A percentile compares a stretch with the other conserved stretches of the same genome.
phyloP scores from a whole-genome alignment of 805 yeast genomes.

The Kuraishia ogatae region DNA sequence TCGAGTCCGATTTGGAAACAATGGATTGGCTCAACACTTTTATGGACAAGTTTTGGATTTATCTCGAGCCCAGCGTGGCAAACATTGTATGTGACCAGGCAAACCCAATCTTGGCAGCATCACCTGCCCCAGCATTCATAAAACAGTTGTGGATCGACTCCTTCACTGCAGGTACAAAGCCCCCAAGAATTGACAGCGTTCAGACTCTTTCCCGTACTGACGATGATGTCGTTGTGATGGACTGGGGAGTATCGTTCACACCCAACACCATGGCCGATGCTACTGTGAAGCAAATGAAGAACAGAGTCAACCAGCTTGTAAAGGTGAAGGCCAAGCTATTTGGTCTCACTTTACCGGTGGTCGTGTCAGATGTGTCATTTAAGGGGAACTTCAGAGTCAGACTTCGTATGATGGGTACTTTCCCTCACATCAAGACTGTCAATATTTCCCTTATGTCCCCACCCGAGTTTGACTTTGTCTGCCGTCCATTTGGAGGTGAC shows the following conservation, averaged over 20 bases:
- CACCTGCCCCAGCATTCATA: slow-evolving; percentile 76
- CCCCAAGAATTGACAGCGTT: slow-evolving; percentile 87
- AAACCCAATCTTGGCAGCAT: slow-evolving; percentile 72
- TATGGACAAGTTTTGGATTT: slow-evolving; percentile 86
- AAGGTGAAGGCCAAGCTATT: slow-evolving; percentile 74
- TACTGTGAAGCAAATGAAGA: slow-evolving; percentile 76
- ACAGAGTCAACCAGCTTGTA: slow-evolving; percentile 73
- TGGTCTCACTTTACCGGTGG: slow-evolving; percentile 74
- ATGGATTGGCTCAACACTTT: slow-evolving; percentile 94
- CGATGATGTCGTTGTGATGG: slow-evolving; percentile 94
- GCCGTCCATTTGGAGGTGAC: slow-evolving; percentile 70
- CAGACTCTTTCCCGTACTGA: slow-evolving; percentile 87
- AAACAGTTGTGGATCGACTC: slow-evolving; percentile 80
- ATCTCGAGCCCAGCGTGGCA: slow-evolving; percentile 80
- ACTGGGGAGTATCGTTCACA: slow-evolving; percentile 87
- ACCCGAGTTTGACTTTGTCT: slow-evolving; percentile 80
- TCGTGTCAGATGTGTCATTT: slow-evolving; percentile 74
- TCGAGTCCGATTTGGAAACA: slow-evolving; percentile 86
- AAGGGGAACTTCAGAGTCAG: slow-evolving; percentile 69
- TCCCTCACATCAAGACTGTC: slow-evolving; percentile 90
- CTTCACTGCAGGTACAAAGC: slow-evolving; percentile 90
- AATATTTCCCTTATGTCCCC: slow-evolving; percentile 79
- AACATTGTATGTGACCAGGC: slow-evolving; percentile 80
- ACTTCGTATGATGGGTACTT: slow-evolving; percentile 79
- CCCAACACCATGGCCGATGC: slow-evolving; percentile 87